These are phyloP conservation scores for Starmera quercuum DNA, from an alignment of 805 yeast genomes.

Conservation along the genomic window DNA sequence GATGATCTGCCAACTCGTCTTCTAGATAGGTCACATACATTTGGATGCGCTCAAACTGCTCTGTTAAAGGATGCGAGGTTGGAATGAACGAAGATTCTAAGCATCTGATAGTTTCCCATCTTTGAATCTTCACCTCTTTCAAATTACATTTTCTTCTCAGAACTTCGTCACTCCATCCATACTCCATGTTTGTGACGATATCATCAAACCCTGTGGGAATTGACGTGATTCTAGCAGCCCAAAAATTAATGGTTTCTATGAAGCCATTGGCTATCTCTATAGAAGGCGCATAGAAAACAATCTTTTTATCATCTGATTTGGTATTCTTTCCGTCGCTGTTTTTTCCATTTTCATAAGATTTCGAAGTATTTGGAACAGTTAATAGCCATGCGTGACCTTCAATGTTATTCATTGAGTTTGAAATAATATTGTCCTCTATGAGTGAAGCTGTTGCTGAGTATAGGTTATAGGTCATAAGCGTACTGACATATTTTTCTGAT, in stretches of 20 bases:
- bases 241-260: slow-evolving; percentile 75
- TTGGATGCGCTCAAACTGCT: slow-evolving; percentile 33
- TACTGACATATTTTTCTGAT: slow-evolving; percentile 13
- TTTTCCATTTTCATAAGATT: too few relatives aligned
- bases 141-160: slow-evolving; percentile 17
- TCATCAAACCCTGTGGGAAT: slow-evolving; percentile 65
- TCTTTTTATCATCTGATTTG: slow-evolving; percentile 10
- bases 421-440: slow-evolving; percentile 13
- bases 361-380: slow-evolving; percentile 15
- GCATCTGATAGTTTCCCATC: slow-evolving; percentile 19
- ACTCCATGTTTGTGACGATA: slow-evolving; percentile 66
- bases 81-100: slow-evolving; percentile 22
- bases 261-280: slow-evolving; percentile 58
- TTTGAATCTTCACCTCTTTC: slow-evolving; percentile 9
- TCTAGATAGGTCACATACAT: slow-evolving; percentile 33
- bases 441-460: slow-evolving; percentile 18
- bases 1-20: slow-evolving; percentile 34
- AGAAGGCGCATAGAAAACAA: slow-evolving; percentile 17
- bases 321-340: too few relatives aligned
- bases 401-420: slow-evolving; percentile 10
- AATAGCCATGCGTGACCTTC: slow-evolving; percentile 19
- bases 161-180: slow-evolving; percentile 55
- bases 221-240: slow-evolving; percentile 83
- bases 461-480: slow-evolving; percentile 15
- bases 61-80: slow-evolving; percentile 21